Base-by-base conservation (phyloP, 352 stramenopile species). In the Globisporangium paroecandrum region DNA sequence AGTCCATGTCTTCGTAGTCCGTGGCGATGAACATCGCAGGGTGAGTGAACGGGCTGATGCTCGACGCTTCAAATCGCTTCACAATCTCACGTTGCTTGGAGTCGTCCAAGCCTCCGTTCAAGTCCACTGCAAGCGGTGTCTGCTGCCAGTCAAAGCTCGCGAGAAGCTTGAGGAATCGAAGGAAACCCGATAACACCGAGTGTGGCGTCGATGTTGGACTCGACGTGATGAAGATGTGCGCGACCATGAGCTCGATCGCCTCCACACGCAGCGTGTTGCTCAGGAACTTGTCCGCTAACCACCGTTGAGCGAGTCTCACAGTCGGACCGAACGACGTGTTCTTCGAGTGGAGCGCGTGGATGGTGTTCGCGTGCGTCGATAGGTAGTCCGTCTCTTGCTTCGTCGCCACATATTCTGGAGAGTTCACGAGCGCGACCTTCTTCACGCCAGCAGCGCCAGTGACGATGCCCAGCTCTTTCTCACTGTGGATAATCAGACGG, bases 1-100 rank as follows among this genome's bases (percentile, higher is more conserved):
- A 91, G 53, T 93, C 84, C 66, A 85, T 76, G 25, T 89, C 81
- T 69, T 95, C 87, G 60, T 95, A 95, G 61, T 90, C 84, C 0
- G 79, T 77, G 20, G 82, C 85, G 62, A 95, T 82, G 62, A 92
- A 95, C 76, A 95, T 85, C 1, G 75, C 87, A 3, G 85, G 81
- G 65, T 94, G 87, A 0, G 76, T 89, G 22, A 68, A 57, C 0
- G 77, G 61, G 49, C 72, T 89, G 25, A 70, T 88, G 20, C 61
- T 83, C 1, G 85, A 95, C 5, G 87, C 85, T 36, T 94, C 85
- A 56, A 95, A 95, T 1, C 82, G 75, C 60, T 91, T 92, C 34
- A 79, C 66, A 25, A 93, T 81, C 68, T 94, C 85, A 3, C 83
- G 87, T 25, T 81, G 81, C 63, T 78, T 76, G 38, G 87, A 72